These are phyloP conservation scores for Citrullus amarus DNA, from an alignment of 306 rosid genomes.

Conservation along the genomic window DNA sequence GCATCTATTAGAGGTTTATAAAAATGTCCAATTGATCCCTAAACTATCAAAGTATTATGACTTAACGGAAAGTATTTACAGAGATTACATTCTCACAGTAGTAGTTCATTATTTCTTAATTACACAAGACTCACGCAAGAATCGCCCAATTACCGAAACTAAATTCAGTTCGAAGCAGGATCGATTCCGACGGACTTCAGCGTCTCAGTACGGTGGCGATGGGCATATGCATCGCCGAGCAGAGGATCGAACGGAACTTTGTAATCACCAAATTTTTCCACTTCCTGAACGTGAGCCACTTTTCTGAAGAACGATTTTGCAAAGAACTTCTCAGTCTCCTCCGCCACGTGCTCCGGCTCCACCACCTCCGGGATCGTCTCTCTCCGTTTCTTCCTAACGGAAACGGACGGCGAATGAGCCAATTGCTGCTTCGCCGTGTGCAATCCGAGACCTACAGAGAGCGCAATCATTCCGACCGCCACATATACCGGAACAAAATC, in stretches of 20 bases:
- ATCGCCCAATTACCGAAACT: neutral
- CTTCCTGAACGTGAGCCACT: conserved; percentile 58
- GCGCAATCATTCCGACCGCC: conserved; percentile 51
- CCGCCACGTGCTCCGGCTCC: conserved; percentile 65
- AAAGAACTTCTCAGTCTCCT: conserved; percentile 18
- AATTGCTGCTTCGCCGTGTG: conserved; percentile 70
- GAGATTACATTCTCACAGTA: too few species aligned
- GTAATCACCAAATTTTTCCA: conserved; percentile 18
- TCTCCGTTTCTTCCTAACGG: conserved; percentile 53
- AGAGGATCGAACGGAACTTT: conserved; percentile 18
- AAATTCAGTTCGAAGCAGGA: conserved; percentile 5
- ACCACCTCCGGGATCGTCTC: conserved; percentile 80
- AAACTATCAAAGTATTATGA: too few species aligned
- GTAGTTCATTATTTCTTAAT: neutral
- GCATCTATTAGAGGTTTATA: too few species aligned
- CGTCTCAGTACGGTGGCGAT: conserved; percentile 32
- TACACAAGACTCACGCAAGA: neutral
- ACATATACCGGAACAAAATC: conserved; percentile 55
- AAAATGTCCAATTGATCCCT: too few species aligned
- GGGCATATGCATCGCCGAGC: conserved; percentile 33
- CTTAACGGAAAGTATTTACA: too few species aligned
- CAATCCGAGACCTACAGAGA: conserved; percentile 35
- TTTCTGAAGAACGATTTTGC: conserved; percentile 55
- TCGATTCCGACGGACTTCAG: conserved; percentile 43
- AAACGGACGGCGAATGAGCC: conserved; percentile 40